Base-by-base conservation (phyloP, 1,284 basidiomycete genomes). In the Pascua guehoae region DNA sequence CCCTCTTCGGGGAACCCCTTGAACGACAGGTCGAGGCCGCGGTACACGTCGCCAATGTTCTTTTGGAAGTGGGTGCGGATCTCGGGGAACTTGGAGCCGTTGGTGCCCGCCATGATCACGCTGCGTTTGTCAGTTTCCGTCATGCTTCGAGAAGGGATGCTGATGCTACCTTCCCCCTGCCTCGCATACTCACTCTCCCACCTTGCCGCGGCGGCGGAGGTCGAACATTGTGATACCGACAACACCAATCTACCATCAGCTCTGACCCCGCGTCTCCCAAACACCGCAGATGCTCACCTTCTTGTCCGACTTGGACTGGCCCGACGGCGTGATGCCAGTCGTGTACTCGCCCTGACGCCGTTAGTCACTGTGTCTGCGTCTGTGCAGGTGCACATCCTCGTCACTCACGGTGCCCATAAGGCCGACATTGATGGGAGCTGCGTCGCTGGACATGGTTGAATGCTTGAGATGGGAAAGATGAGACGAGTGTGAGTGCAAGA, bases 231-330 rank as follows among this genome's bases (percentile, higher is more conserved):
- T 92, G 57, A 95, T 80, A 24, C 84, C 92, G 58, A 95, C 90
- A 44, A 96, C 92, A 60, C 80, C 80, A 47, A 81, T 88, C 90
- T 73, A 24, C 12, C 5, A 12, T 48, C 8, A 49, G 44, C 24
- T 12, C 24, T 41, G 24, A 32, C 17, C 15, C n/a, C 15, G 38
- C 11, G 15, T 32, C 32, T 16, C n/a, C 9, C 36, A 7, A 32
- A 32, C 24, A 36, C 16, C 11, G 8, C 1, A 2, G 17, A 5
- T 11, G 41, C 71, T 57, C 56, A 87, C 88, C 82, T 93, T 95
- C 80, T 95, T 95, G 80, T 95, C 92, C 9, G 91, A 93, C 70
- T 88, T 91, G 17, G 91, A 93, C 46, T 88, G 88, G n/a, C 91
- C 89, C 40, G 86, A 84, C 15, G 85, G 86, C 5, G 90, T 91